Evolutionary conservation across 2,329 filamentous ascomycete species (phyloP).

Genomic region (Penicillium sp.): DNA sequence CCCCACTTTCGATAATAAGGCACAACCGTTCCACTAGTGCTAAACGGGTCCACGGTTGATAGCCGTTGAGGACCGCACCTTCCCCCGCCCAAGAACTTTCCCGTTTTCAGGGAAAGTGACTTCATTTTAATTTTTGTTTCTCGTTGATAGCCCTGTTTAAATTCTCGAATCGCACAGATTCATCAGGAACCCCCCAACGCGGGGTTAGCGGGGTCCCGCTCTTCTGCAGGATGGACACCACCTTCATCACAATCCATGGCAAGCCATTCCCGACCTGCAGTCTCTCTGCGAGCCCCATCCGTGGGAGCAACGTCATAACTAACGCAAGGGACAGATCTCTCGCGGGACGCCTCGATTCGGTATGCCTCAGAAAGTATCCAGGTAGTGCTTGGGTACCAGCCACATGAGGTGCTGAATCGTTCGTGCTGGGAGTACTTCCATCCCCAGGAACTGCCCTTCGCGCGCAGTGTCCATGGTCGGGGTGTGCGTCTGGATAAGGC

Average conservation of each 20-base stretch:
- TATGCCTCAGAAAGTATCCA: constrained; percentile 81
- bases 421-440: constrained; percentile 88
- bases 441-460: constrained; percentile 74
- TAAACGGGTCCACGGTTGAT: constrained; percentile 16
- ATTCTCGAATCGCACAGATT: background rate
- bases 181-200: background rate
- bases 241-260: constrained; percentile 91
- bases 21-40: background rate
- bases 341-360: constrained; percentile 72
- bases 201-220: constrained; percentile 15
- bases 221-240: constrained; percentile 66
- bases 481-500: constrained; percentile 79
- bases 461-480: constrained; percentile 68
- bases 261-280: constrained; percentile 38
- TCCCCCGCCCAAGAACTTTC: constrained; percentile 7
- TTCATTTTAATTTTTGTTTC: background rate
- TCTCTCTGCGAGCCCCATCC: background rate
- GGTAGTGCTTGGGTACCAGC: constrained; percentile 78
- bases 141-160: background rate
- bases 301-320: background rate
- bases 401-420: constrained; percentile 70
- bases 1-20: background rate
- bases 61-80: constrained; percentile 13
- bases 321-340: constrained; percentile 61
- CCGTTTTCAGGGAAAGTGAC: background rate